These are phyloP conservation scores for Alternaria triticimaculans DNA, from an alignment of 2,329 filamentous ascomycete species.

Conservation along the genomic window DNA sequence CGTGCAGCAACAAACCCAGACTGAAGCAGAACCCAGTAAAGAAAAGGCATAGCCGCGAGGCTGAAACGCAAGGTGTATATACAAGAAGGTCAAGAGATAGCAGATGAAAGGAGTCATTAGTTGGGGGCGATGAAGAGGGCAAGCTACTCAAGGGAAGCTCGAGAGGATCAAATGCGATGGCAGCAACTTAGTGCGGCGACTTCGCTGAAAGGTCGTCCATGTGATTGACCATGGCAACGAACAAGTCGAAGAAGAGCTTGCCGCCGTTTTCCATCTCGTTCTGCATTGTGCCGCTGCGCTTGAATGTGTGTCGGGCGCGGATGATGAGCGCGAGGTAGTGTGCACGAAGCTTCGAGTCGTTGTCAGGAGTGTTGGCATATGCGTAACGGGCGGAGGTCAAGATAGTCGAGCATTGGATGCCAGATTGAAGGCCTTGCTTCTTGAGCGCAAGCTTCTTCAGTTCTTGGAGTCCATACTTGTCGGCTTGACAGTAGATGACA, in stretches of 20 bases:
- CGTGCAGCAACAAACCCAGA: not conserved
- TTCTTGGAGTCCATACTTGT: slow-evolving; percentile 82
- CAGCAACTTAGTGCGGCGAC: slow-evolving; percentile 35
- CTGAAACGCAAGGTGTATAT: slow-evolving; percentile 3
- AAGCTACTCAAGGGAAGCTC: slow-evolving; percentile 6
- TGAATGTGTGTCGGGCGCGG: slow-evolving; percentile 84
- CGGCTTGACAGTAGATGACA: slow-evolving; percentile 86
- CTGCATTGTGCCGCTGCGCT: slow-evolving; percentile 94
- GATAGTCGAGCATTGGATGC: slow-evolving; percentile 84
- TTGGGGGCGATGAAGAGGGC: slow-evolving; percentile 22
- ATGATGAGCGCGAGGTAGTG: slow-evolving; percentile 95
- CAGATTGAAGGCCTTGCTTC: slow-evolving; percentile 88
- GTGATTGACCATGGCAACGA: slow-evolving; percentile 91
- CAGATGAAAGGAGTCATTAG: not conserved
- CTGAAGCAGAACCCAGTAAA: not conserved
- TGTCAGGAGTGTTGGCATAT: slow-evolving; percentile 87
- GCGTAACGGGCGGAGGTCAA: slow-evolving; percentile 86
- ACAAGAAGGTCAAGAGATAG: not conserved
- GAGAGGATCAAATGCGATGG: slow-evolving; percentile 4
- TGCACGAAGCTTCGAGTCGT: slow-evolving; percentile 86
- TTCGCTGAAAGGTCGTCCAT: slow-evolving; percentile 57
- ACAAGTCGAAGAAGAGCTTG: slow-evolving; percentile 90
- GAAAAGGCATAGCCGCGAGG: slow-evolving; percentile 2
- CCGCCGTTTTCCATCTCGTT: slow-evolving; percentile 90
- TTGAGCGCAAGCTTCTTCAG: slow-evolving; percentile 83